These are phyloP conservation scores for Tuber microsphaerosporum DNA, from an alignment of 495 filamentous ascomycete species.

Conservation along the genomic window DNA sequence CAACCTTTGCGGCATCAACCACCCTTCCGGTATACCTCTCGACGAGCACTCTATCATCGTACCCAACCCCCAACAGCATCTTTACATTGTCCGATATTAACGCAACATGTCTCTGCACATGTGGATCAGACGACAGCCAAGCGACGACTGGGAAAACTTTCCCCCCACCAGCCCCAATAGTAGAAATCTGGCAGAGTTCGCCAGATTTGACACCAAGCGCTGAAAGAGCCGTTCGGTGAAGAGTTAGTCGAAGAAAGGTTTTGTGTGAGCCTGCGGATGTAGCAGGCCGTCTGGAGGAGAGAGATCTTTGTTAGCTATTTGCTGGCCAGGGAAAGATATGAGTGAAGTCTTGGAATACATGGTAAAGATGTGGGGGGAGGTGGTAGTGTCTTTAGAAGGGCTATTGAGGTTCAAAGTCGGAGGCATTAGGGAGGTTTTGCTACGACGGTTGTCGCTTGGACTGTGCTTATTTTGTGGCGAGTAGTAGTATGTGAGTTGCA, in stretches of 20 bases:
- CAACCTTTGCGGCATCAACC: slow-evolving; percentile 46
- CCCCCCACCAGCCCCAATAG: slow-evolving; percentile 2
- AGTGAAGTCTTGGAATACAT: neutral
- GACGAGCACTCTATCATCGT: slow-evolving; percentile 35
- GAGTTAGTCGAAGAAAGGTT: slow-evolving; percentile 37
- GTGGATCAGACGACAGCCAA: slow-evolving; percentile 37
- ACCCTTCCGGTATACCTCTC: slow-evolving; percentile 27
- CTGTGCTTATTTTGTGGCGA: no score
- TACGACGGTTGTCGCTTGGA: no score
- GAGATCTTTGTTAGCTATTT: neutral
- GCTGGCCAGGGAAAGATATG: neutral
- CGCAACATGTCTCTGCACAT: slow-evolving; percentile 30
- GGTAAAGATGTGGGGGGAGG: neutral
- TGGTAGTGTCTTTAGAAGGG: neutral
- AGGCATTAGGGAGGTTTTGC: no score
- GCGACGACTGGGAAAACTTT: slow-evolving; percentile 25
- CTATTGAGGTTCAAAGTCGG: neutral
- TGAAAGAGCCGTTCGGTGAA: slow-evolving; percentile 27
- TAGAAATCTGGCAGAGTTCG: slow-evolving; percentile 28
- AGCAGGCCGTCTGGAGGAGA: slow-evolving; percentile 21
- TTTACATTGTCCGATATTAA: slow-evolving; percentile 35
- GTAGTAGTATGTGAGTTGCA: no score
- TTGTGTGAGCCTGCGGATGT: slow-evolving; percentile 32
- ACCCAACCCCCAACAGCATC: slow-evolving; percentile 23
- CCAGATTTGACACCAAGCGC: slow-evolving; percentile 31